Evolutionary conservation across 2,329 filamentous ascomycete genomes (phyloP), one percentile per base, ranked within the genome.

Genomic region (Colletotrichum agaves): DNA sequence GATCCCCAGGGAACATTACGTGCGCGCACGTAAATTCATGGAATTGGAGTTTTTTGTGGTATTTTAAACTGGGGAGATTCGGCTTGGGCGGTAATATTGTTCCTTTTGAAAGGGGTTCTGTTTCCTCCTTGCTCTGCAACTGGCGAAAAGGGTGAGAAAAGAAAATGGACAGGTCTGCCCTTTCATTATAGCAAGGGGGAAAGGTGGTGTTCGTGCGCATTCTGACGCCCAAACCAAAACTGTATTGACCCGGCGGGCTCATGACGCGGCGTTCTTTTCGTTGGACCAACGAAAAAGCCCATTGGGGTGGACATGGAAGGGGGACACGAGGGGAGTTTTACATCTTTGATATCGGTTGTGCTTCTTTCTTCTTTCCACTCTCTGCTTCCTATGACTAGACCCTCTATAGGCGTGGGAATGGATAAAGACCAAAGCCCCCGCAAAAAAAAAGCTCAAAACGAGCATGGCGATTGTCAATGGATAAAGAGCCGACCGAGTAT

Each of bases 221-320:
- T 47, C 17, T 65, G 61, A 53, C 61, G 65, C 41, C 35, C 53
- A 23, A 50, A 57, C 37, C 41, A 44, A 61, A 53, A 55, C 49
- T 60, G 41, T 61, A 65, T 60, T 55, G 55, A 59, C 44, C 33
- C 13, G 41, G 47, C 53, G 37, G 39, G 47, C 23, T 47, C 33
- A 55, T 21, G 41, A 60, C 61, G 27, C 53, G 61, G 65, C 65
- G 65, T 68, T 68, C 60, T 35, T 55, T 27, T 55, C 49, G n/a
- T 35, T 37, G 39, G 33, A 65, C 46, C 35, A 49, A 33, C 55
- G 31, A 52, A 57, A 17, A 37, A 55, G 31, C 7, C 19, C 3
- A 15, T 23, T 33, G 41, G 33, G 35, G 27, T 33, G 43, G 33
- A 11, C 5, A 15, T 19, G 12, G 46, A 15, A 39, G 53, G 37